Evolutionary conservation across 2,329 filamentous ascomycete genomes (phyloP).

Genomic region (Sclerotinia trifoliorum): DNA sequence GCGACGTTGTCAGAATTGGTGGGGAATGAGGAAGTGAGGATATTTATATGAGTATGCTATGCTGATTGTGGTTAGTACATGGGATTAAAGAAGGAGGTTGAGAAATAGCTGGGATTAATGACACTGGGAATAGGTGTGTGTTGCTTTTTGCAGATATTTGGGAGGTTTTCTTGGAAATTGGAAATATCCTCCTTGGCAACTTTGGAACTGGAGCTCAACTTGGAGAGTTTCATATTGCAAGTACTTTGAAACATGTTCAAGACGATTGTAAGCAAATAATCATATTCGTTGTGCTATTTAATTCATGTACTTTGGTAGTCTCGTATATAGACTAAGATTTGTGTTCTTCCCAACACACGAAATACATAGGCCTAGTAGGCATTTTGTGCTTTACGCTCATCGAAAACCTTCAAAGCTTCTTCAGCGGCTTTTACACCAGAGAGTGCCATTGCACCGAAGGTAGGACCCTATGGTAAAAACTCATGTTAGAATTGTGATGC

Average conservation of each 20-base stretch:
- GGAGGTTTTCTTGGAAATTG: not conserved
- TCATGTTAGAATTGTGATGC: not conserved
- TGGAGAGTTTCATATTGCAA: not conserved
- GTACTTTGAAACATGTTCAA: not conserved
- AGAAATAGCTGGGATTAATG: too few species aligned
- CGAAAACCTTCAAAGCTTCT: slow-evolving; percentile 76
- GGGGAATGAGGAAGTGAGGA: too few species aligned
- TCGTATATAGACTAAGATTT: not conserved
- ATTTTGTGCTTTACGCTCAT: slow-evolving; percentile 75
- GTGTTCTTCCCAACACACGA: not conserved
- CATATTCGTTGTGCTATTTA: not conserved
- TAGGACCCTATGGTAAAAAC: slow-evolving; percentile 51
- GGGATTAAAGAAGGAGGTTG: too few species aligned
- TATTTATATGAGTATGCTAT: too few species aligned
- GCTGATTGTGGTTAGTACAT: too few species aligned
- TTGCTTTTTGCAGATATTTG: not conserved
- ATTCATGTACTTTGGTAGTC: not conserved
- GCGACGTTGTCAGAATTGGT: too few species aligned
- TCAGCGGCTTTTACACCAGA: slow-evolving; percentile 89
- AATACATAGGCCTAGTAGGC: slow-evolving; percentile 38
- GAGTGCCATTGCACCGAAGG: slow-evolving; percentile 86
- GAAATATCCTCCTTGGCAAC: not conserved
- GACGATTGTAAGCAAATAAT: not conserved
- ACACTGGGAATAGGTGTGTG: too few species aligned
- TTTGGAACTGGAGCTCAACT: not conserved